Conservation (phyloP, 257 asterid species). For the Asclepias syriaca region DNA sequence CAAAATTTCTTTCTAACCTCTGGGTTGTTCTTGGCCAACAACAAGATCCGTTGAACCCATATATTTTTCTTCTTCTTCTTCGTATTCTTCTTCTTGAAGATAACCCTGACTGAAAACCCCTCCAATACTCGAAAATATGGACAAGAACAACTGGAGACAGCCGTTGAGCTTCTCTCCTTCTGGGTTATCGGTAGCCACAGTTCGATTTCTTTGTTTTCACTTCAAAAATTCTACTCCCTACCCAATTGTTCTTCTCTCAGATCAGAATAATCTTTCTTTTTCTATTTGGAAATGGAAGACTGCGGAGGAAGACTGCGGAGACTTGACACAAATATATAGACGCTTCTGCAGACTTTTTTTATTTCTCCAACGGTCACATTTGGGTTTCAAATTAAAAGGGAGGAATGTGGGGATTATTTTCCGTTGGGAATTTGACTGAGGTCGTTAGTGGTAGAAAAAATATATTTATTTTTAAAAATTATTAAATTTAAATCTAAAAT, state of each 20-base stretch:
- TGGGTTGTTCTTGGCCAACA: constrained; percentile 37
- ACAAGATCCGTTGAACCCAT: constrained; percentile 54
- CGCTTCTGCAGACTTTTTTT: neutral
- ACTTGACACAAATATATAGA: neutral
- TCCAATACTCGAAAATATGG: constrained; percentile 58
- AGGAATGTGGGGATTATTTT: neutral
- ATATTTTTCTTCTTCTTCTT: constrained; percentile 22
- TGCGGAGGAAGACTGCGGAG: neutral
- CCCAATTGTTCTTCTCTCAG: neutral
- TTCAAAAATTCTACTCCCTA: neutral
- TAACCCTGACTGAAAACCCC: constrained; percentile 48
- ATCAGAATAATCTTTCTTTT: neutral
- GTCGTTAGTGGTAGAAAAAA: neutral
- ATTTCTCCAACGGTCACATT: neutral
- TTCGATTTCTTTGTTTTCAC: constrained; percentile 10
- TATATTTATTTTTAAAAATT: too few relatives aligned
- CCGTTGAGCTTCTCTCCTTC: constrained; percentile 60
- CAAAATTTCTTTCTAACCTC: constrained; percentile 25
- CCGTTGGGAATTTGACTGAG: neutral
- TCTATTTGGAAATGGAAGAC: neutral
- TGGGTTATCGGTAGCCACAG: constrained; percentile 58
- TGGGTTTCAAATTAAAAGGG: neutral
- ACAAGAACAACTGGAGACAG: constrained; percentile 63
- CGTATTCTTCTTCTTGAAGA: constrained; percentile 24
- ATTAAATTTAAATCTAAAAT: too few relatives aligned